Base-by-base conservation (phyloP, 75 land plant species). In the Cryptomeria japonica region DNA sequence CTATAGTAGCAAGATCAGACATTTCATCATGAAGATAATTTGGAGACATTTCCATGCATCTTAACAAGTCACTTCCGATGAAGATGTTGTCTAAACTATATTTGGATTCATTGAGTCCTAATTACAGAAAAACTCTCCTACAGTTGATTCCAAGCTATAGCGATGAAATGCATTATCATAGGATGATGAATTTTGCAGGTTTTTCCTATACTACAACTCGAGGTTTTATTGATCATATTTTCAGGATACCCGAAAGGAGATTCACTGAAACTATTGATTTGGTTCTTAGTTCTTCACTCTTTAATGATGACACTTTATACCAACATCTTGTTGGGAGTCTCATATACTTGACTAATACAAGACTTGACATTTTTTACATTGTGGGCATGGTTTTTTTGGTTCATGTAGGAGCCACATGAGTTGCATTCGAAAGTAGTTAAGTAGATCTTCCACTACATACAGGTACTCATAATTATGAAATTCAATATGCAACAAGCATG, bases 111-210 rank as follows among this genome's bases (percentile, higher is more conserved):
- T 15, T 25, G 84, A 82, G n/a, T 82, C n/a, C 10, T 39, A 34
- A 22, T 41, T 44, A 11, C 7, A 82, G 51, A 16, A 82, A 9
- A 82, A 82, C 1, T 44, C 46, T 12, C 84, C 53, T 82, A 31
- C 84, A 46, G 46, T 82, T 82, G 84, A 46, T 16, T 82, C 47
- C 51, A 82, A 46, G 34, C 49, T 82, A n/a, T 82, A 82, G 46
- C 84, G 3, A 82, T 82, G 53, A 44, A 44, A 82, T 82, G 34
- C 32, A 82, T 46, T 82, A 11, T 75, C 77, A 75, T 11, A 34
- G 77, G 77, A 34, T 75, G 77, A 14, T 34, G 15, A 44, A 12
- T 13, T 46, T 82, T 28, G 84, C 46, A 82, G 51, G 51, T 25
- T 46, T 82, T 46, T 49, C n/a, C 14, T 46, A 82, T 28, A 82